These are phyloP conservation scores for Ceratocystis destructans DNA, from an alignment of 2,329 filamentous ascomycete species.

Conservation along the genomic window DNA sequence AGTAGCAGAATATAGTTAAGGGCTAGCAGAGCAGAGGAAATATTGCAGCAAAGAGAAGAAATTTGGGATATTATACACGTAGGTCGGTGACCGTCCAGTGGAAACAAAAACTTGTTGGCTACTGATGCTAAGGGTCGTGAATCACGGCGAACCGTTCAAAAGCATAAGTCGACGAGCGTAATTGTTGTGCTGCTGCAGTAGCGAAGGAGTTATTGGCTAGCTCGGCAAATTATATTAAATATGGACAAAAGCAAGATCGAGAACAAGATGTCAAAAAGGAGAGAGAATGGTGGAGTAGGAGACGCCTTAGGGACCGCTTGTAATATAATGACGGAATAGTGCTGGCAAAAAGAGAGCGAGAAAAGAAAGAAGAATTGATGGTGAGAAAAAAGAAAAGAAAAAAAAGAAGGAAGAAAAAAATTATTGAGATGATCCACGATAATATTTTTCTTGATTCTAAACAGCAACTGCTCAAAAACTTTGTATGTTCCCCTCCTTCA, in stretches of 20 bases:
- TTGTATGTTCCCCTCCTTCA: conserved; percentile 3
- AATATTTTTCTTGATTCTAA: conserved; percentile 1
- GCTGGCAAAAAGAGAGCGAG: neutral
- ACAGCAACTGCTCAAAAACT: conserved; percentile 2
- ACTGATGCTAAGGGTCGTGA: neutral
- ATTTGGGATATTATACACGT: too few species aligned
- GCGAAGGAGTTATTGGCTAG: neutral
- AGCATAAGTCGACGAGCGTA: neutral
- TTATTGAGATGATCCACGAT: neutral
- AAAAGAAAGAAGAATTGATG: neutral
- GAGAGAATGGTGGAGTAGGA: neutral
- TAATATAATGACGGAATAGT: neutral
- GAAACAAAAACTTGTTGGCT: neutral
- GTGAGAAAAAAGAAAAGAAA: neutral
- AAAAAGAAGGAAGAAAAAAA: neutral
- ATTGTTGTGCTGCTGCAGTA: neutral
- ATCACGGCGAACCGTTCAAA: neutral
- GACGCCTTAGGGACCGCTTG: too few species aligned
- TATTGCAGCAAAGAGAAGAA: neutral
- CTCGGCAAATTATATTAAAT: neutral
- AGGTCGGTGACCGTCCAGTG: too few species aligned
- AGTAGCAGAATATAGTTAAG: neutral
- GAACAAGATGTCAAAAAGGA: neutral
- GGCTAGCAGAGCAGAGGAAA: neutral
- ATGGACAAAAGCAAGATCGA: neutral